Evolutionary conservation across 306 rosid genomes (phyloP), one percentile per base, ranked within the genome.

Genomic region (Pterocarpus macrocarpus): DNA sequence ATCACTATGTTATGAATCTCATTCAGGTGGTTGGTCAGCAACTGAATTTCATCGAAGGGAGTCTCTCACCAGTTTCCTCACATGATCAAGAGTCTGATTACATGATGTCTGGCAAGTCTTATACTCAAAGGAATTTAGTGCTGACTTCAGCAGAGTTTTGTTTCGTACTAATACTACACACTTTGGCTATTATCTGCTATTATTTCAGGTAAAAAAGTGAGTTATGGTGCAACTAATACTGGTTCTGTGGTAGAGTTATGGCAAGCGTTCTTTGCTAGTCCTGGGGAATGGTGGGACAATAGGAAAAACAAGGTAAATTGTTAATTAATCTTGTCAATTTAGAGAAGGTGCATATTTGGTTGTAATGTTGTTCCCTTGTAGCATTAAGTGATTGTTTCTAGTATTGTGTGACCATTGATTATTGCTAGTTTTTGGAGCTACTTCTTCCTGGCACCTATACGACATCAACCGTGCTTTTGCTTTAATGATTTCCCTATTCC

Each of bases 31-130:
- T 93, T 71, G 92, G 53, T 75, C 94, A 95, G 83, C 92, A 92
- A 84, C 90, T 95, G 88, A 95, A 88, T 84, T 92, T 95, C 81
- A 83, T 95, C 7, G 97, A 89, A n/a, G 88, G 75, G 88, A 85
- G 78, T 81, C 67, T 68, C 57, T 65, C 87, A 5, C 73, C 89
- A 3, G 64, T 45, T 16, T 41, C 87, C n/a, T 68, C 77, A 10
- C 71, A 72, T 68, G 91, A 86, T 49, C 90, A 68, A n/a, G 92
- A 89, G 32, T 88, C 87, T 67, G 84, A 85, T 84, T 83, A 87
- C 67, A 53, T 70, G 50, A 49, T 49, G 66, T 62, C 88, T 82
- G 96, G 91, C 79, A 78, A 82, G 93, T 85, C 80, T 66, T 70
- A 56, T 32, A 30, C 78, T 78, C 2, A 2, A 36, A 59, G 63